Evolutionary conservation across 1,284 basidiomycete species (phyloP).

Genomic region (Cryptococcus sp.): DNA sequence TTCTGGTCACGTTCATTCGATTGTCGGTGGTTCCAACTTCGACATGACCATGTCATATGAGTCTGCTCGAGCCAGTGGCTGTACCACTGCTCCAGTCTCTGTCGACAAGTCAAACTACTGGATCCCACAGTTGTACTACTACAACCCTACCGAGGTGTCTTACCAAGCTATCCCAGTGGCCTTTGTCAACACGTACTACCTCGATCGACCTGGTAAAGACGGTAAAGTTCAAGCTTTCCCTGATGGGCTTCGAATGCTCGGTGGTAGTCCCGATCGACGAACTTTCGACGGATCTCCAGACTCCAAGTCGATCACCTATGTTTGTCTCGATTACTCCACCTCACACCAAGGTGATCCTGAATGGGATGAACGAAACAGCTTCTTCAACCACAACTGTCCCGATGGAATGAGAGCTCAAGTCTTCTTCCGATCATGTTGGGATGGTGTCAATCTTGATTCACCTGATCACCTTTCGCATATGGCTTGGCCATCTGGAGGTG

Average conservation of each 20-base stretch:
- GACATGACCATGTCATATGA: slow-evolving; percentile 37
- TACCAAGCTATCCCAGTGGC: slow-evolving; percentile 35
- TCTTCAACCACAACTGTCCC: slow-evolving; percentile 43
- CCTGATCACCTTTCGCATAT: slow-evolving; percentile 48
- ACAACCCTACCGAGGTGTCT: slow-evolving; percentile 33
- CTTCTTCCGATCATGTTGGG: slow-evolving; percentile 50
- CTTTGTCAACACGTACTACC: slow-evolving; percentile 45
- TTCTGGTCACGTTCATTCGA: slow-evolving; percentile 38
- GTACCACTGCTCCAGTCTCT: slow-evolving; percentile 45
- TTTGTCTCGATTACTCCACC: slow-evolving; percentile 45
- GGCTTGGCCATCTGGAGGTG: slow-evolving; percentile 47
- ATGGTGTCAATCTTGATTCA: slow-evolving; percentile 49
- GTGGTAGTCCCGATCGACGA: slow-evolving; percentile 41
- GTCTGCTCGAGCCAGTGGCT: slow-evolving; percentile 29
- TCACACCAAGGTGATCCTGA: slow-evolving; percentile 26
- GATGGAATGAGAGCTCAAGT: slow-evolving; percentile 47
- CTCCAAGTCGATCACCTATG: slow-evolving; percentile 44
- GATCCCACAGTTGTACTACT: slow-evolving; percentile 50
- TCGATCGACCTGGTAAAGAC: slow-evolving; percentile 24
- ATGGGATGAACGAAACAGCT: slow-evolving; percentile 38
- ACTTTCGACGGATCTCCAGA: slow-evolving; percentile 26
- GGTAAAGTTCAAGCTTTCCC: slow-evolving; percentile 46
- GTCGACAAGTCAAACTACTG: slow-evolving; percentile 51
- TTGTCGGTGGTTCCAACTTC: slow-evolving; percentile 49
- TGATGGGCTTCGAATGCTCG: slow-evolving; percentile 48